Base-by-base conservation (phyloP, 208 protist genomes). In the Phytomonas sp. region DNA sequence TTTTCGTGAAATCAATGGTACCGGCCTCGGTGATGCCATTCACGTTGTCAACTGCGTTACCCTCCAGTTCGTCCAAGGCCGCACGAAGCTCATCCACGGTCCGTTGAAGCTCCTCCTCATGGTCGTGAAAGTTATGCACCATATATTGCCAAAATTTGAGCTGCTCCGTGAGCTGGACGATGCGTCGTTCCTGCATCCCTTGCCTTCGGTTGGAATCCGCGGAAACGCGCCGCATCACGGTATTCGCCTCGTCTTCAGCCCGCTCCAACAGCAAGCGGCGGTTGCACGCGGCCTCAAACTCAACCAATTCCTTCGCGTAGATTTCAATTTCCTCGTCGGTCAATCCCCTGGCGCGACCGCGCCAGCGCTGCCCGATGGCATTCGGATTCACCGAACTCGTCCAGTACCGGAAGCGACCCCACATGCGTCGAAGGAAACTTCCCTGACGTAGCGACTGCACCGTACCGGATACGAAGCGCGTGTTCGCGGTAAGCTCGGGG, bases 71-170 rank as follows among this genome's bases (percentile, higher is more conserved):
- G 68, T 96, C 86, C 26, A 93, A 70, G 26, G 85, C 80, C 5
- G 61, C 62, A 67, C 86, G 81, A 61, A 96, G 77, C 75, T 89
- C 84, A 31, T 73, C 74, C 30, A 92, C 88, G 17, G 89, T 90
- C 32, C 83, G 82, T 68, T 84, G 61, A 70, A 96, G 76, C 75
- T 96, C 80, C 62, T 94, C 88, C 78, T 96, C 88, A 73, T 96
- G 91, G 71, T 96, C 91, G 76, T 96, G 91, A 67, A 96, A 96
- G 80, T 96, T 93, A 71, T 94, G 91, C 29, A 96, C 91, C 88
- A 96, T 93, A 77, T 96, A 96, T 75, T 96, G 91, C 88, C 91
- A 96, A 60, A 96, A 96, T 68, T 96, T 96, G 34, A 96, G 80
- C 80, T 96, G 91, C 76, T 96, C 91, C 51, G 77, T 78, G 20